Evolutionary conservation across 2,329 filamentous ascomycete genomes (phyloP).

Genomic region (Pseudopithomyces chartarum): DNA sequence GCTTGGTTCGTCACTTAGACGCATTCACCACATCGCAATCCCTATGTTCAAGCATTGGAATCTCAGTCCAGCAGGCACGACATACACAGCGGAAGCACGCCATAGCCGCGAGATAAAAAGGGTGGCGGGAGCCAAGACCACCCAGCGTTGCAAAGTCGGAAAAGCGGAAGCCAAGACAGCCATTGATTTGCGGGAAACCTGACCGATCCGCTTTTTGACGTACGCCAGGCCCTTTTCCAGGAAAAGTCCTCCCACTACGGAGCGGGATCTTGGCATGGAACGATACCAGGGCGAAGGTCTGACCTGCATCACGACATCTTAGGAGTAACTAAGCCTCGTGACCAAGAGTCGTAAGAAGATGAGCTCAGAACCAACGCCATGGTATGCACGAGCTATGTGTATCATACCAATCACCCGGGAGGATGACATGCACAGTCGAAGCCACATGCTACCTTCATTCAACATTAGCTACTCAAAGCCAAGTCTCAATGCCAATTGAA

Average conservation of each 20-base stretch:
- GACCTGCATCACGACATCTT: slow-evolving; percentile 1
- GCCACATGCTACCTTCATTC: not conserved
- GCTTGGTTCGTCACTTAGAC: not conserved
- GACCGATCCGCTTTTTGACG: slow-evolving; percentile 22
- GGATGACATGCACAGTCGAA: not conserved
- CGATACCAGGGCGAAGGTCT: slow-evolving; percentile 4
- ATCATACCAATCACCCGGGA: not conserved
- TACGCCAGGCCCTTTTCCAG: slow-evolving; percentile 29
- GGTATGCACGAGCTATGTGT: not conserved
- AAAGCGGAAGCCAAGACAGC: slow-evolving; percentile 22
- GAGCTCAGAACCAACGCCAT: not conserved
- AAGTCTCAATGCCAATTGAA: not conserved
- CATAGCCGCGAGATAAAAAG: slow-evolving; percentile 12
- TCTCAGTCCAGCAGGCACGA: not conserved
- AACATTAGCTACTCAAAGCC: not conserved
- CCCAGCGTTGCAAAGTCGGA: slow-evolving; percentile 32
- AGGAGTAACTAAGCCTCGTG: not conserved
- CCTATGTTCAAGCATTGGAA: too few relatives aligned
- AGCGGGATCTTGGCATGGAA: slow-evolving; percentile 31
- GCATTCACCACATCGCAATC: not conserved
- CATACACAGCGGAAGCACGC: slow-evolving; percentile 7
- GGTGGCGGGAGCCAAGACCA: slow-evolving; percentile 30
- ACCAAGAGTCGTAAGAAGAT: not conserved
- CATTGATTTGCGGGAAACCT: slow-evolving; percentile 23
- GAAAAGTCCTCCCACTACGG: slow-evolving; percentile 20